Evolutionary conservation across 2,329 filamentous ascomycete genomes (phyloP), one percentile per base, ranked within the genome.

Genomic region (Ophiostoma tasmaniense): DNA sequence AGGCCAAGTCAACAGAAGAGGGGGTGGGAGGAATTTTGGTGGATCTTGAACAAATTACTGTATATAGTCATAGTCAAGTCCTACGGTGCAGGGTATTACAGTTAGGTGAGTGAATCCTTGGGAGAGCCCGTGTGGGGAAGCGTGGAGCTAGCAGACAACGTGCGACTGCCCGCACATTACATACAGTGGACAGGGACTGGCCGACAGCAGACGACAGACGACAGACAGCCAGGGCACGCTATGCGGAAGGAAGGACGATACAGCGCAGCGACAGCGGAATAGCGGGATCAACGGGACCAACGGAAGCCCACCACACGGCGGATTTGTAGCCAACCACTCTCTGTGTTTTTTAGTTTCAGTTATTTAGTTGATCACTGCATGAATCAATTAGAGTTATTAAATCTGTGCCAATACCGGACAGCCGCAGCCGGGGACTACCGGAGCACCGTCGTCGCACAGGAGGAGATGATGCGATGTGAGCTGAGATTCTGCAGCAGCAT

Each of bases 1-100:
- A 61, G 55, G 17, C 55, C 30, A 33, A 61, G 55, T 61, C 55
- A 61, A 61, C 55, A 61, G 55, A 61, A 61, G 55, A 61, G 55
- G 55, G 55, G 55, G 55, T 20, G 55, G 14, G 50, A 30, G 52
- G 55, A 61, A 55, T 55, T 61, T 61, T 6, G 55, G 55, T 61
- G 55, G 55, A 61, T 61, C 25, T 33, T 55, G n/a, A 55, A 55
- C 22, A 30, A 61, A 30, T 11, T 17, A 61, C 55, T 61, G 11
- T 61, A 61, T 30, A 61, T 61, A 61, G 42, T 45, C 17, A 61
- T 61, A 59, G n/a, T 28, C 52, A 33, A 45, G 42, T 45, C 42
- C 42, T 45, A 45, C 42, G 39, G 33, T 33, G 33, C 33, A 14
- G 37, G 37, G 37, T 11, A 39, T 11, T 39, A 39, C 37, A 39